These are phyloP conservation scores for Solanum verrucosum DNA, from an alignment of 257 asterid species.

Conservation along the genomic window DNA sequence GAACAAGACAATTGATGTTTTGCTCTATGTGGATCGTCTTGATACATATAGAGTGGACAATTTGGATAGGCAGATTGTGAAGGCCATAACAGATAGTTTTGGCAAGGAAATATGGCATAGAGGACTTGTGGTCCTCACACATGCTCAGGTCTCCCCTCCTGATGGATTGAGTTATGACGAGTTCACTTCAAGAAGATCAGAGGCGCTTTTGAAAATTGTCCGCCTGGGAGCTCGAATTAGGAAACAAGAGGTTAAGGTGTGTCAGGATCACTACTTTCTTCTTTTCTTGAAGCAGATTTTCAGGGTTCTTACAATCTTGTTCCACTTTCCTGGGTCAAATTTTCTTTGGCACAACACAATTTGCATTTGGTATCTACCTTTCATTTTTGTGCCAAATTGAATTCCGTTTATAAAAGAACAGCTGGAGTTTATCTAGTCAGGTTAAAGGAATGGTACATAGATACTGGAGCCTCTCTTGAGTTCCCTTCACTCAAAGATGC, in stretches of 20 bases:
- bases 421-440: not conserved
- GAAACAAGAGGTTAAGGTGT: conserved; percentile 51
- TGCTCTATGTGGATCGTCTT: conserved; percentile 95
- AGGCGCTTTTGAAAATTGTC: conserved; percentile 64
- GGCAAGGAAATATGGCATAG: conserved; percentile 86
- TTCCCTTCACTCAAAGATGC: not conserved
- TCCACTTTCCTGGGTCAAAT: not conserved
- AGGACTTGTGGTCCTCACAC: conserved; percentile 78
- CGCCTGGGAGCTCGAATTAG: conserved; percentile 62
- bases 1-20: conserved; percentile 83
- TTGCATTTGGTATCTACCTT: not conserved
- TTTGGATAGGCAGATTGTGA: conserved; percentile 79
- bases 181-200: conserved; percentile 74
- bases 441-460: not conserved
- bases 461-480: not conserved
- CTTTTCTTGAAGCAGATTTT: not conserved
- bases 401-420: not conserved
- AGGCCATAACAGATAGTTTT: conserved; percentile 73
- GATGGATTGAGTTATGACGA: conserved; percentile 88
- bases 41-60: conserved; percentile 94
- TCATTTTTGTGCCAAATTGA: not conserved
- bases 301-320: not conserved
- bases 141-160: conserved; percentile 98
- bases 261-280: not conserved
- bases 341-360: not conserved